phyloP scores from a whole-genome alignment of 345 rosid species.

The Fremontodendron californicum region DNA sequence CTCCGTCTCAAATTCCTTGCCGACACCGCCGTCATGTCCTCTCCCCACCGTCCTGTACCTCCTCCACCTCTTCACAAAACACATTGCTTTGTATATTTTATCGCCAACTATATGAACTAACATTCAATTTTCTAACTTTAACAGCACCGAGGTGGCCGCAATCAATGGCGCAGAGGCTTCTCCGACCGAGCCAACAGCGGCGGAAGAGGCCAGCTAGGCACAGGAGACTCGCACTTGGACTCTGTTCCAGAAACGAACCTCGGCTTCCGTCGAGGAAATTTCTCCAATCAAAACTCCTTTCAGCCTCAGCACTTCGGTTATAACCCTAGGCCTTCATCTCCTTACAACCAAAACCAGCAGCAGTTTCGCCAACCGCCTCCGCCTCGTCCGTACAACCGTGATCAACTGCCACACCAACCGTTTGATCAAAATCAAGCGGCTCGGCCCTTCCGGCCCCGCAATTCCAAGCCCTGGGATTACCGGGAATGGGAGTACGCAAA shows the following conservation, averaged over 20 bases:
- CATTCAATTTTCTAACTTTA: neutral
- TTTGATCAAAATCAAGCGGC: constrained; percentile 36
- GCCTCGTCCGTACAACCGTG: constrained; percentile 29
- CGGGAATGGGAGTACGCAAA: constrained; percentile 74
- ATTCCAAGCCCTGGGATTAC: constrained; percentile 54
- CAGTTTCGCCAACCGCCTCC: constrained; percentile 37
- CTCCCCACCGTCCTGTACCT: constrained; percentile 47
- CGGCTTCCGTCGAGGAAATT: constrained; percentile 31
- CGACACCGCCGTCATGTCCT: constrained; percentile 38
- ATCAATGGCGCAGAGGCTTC: constrained; percentile 48
- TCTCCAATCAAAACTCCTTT: constrained; percentile 15
- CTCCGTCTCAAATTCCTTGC: constrained; percentile 18
- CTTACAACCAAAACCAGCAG: constrained; percentile 17
- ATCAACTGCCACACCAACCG: constrained; percentile 29
- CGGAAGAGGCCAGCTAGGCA: constrained; percentile 32
- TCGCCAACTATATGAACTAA: neutral
- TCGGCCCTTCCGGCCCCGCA: constrained; percentile 42
- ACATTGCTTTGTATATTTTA: neutral
- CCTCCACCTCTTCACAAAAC: neutral
- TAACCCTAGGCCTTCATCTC: constrained; percentile 20
- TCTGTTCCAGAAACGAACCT: constrained; percentile 45
- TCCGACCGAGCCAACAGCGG: constrained; percentile 40
- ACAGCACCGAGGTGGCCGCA: constrained; percentile 63
- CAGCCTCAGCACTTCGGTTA: constrained; percentile 23
- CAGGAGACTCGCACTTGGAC: constrained; percentile 47